Evolutionary conservation across 768 basidiomycete species (phyloP).

Genomic region (Psilocybe cubensis): DNA sequence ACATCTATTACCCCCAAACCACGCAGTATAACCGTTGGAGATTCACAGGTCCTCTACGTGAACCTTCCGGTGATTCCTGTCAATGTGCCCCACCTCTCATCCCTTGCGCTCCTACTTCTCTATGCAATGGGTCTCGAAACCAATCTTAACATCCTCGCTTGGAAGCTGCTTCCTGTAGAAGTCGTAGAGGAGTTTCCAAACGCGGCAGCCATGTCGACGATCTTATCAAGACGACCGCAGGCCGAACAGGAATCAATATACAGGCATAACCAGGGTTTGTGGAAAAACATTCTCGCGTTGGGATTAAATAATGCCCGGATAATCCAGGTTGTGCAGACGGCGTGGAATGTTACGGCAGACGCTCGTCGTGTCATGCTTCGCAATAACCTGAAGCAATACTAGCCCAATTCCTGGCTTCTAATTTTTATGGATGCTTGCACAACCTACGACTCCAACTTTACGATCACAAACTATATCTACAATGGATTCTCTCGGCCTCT

Average conservation of each 20-base stretch:
- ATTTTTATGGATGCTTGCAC: no score
- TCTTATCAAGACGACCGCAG: conserved; percentile 44
- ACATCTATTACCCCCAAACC: conserved; percentile 35
- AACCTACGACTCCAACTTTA: no score
- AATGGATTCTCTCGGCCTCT: no score
- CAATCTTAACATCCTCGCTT: conserved; percentile 48
- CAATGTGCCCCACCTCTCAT: conserved; percentile 53
- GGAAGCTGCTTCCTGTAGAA: conserved; percentile 52
- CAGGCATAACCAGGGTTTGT: conserved; percentile 57
- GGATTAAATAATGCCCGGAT: conserved; percentile 49
- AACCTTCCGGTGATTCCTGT: conserved; percentile 56
- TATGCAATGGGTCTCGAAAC: conserved; percentile 60
- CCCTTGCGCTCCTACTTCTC: conserved; percentile 60
- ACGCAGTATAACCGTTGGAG: conserved; percentile 13
- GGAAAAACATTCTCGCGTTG: conserved; percentile 64
- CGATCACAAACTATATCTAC: no score
- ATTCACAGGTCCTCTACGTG: conserved; percentile 36
- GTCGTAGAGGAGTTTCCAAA: conserved; percentile 70
- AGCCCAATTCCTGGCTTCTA: no score
- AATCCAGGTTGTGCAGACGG: conserved; percentile 53
- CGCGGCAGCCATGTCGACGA: conserved; percentile 56
- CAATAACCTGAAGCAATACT: conserved; percentile 1
- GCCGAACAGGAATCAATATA: conserved; percentile 39
- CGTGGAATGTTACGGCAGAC: conserved; percentile 80
- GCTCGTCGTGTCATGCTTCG: conserved; percentile 44